phyloP scores from a whole-genome alignment of 208 protist genomes.

The Zelonia costaricensis region DNA sequence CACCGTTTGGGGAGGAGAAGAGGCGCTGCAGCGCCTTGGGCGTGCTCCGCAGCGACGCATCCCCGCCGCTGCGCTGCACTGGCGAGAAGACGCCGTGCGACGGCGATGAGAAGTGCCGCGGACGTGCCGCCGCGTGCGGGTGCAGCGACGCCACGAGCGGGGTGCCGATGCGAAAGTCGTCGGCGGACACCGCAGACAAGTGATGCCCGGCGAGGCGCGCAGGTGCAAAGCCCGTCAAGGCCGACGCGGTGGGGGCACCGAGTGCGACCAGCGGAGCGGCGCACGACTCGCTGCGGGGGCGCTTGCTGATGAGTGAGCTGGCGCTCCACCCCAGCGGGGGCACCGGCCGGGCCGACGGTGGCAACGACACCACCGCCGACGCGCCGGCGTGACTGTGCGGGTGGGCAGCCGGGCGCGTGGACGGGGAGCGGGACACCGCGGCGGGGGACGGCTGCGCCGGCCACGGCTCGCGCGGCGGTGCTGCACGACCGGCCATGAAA shows the following conservation, averaged over 20 bases:
- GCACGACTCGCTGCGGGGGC: conserved; percentile 17
- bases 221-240: background rate
- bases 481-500: too few species aligned
- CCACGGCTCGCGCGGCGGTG: too few species aligned
- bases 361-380: background rate
- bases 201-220: background rate
- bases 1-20: background rate
- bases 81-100: background rate
- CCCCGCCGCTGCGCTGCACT: background rate
- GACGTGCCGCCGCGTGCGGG: background rate
- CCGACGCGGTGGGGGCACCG: background rate
- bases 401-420: too few species aligned
- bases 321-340: conserved; percentile 61
- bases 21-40: conserved; percentile 2
- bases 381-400: too few species aligned
- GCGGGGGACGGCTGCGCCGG: too few species aligned
- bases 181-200: background rate
- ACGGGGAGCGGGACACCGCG: too few species aligned
- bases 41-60: background rate
- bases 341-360: conserved; percentile 6
- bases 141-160: background rate
- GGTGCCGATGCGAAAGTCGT: background rate
- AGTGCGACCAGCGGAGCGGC: background rate
- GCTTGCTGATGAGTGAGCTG: conserved; percentile 47
- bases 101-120: background rate